Conservation (phyloP, 129 eudicot genomes). For the Lonicera japonica region DNA sequence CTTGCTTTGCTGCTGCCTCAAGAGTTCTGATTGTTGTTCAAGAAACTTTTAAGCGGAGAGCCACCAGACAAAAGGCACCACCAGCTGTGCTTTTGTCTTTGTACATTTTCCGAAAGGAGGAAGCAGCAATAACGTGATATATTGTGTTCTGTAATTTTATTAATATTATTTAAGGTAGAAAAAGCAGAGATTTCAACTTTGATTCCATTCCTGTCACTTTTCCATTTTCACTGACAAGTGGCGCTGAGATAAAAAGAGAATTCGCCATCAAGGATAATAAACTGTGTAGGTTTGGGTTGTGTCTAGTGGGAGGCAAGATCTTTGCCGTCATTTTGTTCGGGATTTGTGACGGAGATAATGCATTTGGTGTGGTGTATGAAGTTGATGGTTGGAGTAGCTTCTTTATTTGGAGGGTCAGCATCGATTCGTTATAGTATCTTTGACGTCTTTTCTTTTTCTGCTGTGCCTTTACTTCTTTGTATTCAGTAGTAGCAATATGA, state of each 20-base stretch:
- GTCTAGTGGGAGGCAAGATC: neutral
- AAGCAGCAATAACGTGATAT: conserved; percentile 26
- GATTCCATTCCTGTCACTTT: neutral
- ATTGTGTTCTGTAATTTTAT: conserved; percentile 26
- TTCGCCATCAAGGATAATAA: neutral
- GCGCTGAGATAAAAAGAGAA: neutral
- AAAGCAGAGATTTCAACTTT: conserved; percentile 13
- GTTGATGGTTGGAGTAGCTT: no score
- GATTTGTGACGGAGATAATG: neutral
- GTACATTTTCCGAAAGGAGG: conserved; percentile 28
- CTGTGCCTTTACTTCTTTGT: no score
- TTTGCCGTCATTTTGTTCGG: neutral
- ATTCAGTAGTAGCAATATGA: no score
- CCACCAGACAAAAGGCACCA: conserved; percentile 14
- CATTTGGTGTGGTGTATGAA: neutral
- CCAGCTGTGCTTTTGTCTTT: conserved; percentile 25
- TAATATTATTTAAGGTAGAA: conserved; percentile 10
- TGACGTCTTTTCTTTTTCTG: no score
- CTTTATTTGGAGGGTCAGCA: no score
- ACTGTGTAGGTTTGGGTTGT: neutral
- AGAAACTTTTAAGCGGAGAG: conserved; percentile 12
- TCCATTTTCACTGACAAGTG: neutral
- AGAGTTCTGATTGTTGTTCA: neutral
- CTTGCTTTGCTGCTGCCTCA: conserved; percentile 28
- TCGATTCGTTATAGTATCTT: no score